These are phyloP conservation scores for Bolboschoenus planiculmis DNA, from an alignment of 176 grass and related monocot species.

Conservation along the genomic window DNA sequence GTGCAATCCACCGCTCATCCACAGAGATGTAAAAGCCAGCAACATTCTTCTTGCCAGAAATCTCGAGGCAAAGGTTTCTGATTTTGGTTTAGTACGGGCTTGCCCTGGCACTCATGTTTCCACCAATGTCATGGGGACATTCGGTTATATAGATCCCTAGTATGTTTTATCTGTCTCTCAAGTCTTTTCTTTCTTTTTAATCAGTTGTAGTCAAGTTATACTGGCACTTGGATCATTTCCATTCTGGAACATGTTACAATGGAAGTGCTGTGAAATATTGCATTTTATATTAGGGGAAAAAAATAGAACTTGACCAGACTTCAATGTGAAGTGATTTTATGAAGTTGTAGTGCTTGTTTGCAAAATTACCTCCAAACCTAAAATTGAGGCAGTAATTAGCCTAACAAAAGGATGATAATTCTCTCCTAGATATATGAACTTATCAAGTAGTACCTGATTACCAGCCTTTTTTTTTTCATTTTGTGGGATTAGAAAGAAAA, in stretches of 20 bases:
- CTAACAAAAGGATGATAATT: no score
- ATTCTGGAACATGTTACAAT: neutral
- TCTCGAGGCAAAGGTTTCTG: slow-evolving; percentile 25
- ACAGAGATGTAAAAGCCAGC: slow-evolving; percentile 29
- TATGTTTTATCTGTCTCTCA: neutral
- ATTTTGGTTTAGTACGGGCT: slow-evolving; percentile 22
- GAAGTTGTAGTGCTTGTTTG: neutral
- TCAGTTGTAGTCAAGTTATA: neutral
- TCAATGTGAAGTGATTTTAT: no score
- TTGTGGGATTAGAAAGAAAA: neutral
- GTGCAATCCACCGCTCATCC: slow-evolving; percentile 25
- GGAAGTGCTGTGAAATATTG: neutral
- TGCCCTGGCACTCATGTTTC: slow-evolving; percentile 16
- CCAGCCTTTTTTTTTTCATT: neutral
- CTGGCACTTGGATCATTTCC: neutral
- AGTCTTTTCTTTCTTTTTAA: neutral
- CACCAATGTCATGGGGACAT: slow-evolving; percentile 28
- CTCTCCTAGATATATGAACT: neutral
- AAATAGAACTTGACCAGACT: neutral
- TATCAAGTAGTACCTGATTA: neutral
- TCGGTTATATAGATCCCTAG: slow-evolving; percentile 47
- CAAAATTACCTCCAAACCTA: neutral
- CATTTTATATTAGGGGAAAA: neutral
- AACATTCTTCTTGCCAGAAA: slow-evolving; percentile 21
- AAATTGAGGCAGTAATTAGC: neutral